Evolutionary conservation across 2,329 filamentous ascomycete genomes (phyloP).

Genomic region (Fusarium sp.): DNA sequence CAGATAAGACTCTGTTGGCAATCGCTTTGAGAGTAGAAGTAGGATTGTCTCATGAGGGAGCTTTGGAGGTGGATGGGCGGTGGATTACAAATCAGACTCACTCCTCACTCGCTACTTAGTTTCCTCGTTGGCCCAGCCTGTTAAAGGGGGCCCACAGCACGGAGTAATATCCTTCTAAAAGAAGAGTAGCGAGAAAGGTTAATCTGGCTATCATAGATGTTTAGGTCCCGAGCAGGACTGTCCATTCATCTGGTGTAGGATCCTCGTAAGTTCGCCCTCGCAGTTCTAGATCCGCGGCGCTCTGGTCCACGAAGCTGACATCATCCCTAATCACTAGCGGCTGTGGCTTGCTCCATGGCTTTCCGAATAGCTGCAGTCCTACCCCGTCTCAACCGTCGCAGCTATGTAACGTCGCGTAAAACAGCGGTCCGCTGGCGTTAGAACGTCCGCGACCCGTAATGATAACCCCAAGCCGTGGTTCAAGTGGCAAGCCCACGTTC

Average conservation of each 20-base stretch:
- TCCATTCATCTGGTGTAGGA: not conserved
- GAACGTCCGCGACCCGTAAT: not conserved
- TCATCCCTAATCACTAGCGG: not conserved
- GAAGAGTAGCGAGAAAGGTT: not conserved
- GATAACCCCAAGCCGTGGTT: not conserved
- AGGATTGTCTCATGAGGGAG: not conserved
- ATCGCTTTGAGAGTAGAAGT: not conserved
- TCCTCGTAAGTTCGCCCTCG: not conserved
- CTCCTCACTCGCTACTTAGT: not conserved
- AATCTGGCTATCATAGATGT: not conserved
- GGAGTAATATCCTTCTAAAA: not conserved
- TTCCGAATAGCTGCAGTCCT: not conserved
- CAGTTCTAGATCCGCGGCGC: not conserved
- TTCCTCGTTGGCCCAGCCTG: too few relatives aligned
- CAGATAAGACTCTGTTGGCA: not conserved
- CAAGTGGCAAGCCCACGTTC: not conserved
- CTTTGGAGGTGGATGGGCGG: not conserved
- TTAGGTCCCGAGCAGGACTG: not conserved
- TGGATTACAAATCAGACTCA: not conserved
- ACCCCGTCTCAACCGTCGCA: not conserved
- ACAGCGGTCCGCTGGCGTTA: not conserved
- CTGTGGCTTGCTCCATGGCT: not conserved
- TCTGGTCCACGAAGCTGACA: not conserved
- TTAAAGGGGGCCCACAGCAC: too few relatives aligned
- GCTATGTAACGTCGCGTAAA: not conserved